Percentiles rank a stretch among this genome's conserved stretches.
Conservation (phyloP, 2,329 filamentous ascomycete genomes). For the Epichloe sylvatica region DNA sequence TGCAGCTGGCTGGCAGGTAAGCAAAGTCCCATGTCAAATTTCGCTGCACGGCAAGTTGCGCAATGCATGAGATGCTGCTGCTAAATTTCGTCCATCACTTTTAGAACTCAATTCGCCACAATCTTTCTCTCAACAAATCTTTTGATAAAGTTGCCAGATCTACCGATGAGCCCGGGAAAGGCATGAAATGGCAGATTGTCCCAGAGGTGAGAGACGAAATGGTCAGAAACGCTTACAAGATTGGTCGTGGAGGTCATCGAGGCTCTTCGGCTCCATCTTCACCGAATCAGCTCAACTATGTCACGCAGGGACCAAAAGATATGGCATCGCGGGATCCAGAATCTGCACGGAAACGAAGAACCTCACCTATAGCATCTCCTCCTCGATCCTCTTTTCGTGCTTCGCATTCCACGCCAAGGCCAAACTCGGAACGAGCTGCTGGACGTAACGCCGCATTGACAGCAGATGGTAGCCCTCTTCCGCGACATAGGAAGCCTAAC, state of each 20-base stretch:
- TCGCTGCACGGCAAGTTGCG: background rate
- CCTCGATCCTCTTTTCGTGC: constrained; percentile 33
- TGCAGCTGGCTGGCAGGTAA: constrained; percentile 75
- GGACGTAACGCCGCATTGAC: constrained; percentile 26
- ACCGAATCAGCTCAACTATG: constrained; percentile 44
- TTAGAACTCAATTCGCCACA: constrained; percentile 91
- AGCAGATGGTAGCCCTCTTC: constrained; percentile 48
- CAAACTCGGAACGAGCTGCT: constrained; percentile 26
- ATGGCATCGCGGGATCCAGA: constrained; percentile 36
- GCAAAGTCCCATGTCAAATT: constrained; percentile 12
- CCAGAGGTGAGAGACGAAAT: constrained; percentile 77
- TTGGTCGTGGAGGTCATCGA: constrained; percentile 48
- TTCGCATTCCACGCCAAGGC: constrained; percentile 45
- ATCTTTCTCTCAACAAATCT: constrained; percentile 83
- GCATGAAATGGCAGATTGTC: constrained; percentile 97
- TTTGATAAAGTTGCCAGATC: constrained; percentile 88
- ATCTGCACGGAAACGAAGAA: constrained; percentile 44
- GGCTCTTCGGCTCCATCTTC: constrained; percentile 61
- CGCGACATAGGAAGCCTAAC: constrained; percentile 37
- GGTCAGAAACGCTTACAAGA: constrained; percentile 54
- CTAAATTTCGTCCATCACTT: background rate
- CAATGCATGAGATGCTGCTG: background rate
- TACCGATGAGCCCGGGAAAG: constrained; percentile 92
- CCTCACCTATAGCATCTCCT: constrained; percentile 38
- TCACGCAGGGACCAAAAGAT: constrained; percentile 44